Conservation (phyloP, 2,329 filamentous ascomycete genomes). For the Endocalyx cinctus region DNA sequence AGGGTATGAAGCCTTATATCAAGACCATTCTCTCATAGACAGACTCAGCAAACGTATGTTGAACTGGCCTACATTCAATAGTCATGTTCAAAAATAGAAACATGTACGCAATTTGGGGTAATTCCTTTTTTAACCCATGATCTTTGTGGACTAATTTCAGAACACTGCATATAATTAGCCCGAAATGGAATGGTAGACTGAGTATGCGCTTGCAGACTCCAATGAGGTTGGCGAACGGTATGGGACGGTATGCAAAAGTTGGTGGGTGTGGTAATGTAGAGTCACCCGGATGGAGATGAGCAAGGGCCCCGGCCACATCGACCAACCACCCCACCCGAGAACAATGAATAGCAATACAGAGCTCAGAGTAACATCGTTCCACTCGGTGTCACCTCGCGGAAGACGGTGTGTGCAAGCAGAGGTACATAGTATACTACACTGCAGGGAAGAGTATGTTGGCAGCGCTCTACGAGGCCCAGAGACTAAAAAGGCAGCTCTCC, state of each 20-base stretch:
- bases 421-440: no score
- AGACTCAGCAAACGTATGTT: constrained; percentile 21
- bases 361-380: constrained; percentile 18
- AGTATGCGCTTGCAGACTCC: constrained; percentile 43
- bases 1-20: constrained; percentile 56
- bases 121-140: constrained; percentile 37
- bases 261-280: no score
- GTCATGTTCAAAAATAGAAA: constrained; percentile 39
- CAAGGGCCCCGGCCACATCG: constrained; percentile 14
- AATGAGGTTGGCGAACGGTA: constrained; percentile 34
- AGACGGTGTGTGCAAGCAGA: constrained; percentile 24
- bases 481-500: constrained; percentile 24
- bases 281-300: constrained; percentile 22
- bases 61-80: constrained; percentile 25
- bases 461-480: constrained; percentile 16
- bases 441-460: constrained; percentile 18
- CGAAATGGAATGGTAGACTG: constrained; percentile 21
- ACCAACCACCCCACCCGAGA: constrained; percentile 26
- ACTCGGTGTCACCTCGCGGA: constrained; percentile 29
- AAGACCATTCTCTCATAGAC: constrained; percentile 40
- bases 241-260: constrained; percentile 20
- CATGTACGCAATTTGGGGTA: constrained; percentile 30
- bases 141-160: constrained; percentile 28
- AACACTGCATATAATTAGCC: constrained; percentile 29
- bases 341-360: constrained; percentile 26